phyloP scores from a whole-genome alignment of 2,329 filamentous ascomycete species.

The Aaosphaeria arxii region DNA sequence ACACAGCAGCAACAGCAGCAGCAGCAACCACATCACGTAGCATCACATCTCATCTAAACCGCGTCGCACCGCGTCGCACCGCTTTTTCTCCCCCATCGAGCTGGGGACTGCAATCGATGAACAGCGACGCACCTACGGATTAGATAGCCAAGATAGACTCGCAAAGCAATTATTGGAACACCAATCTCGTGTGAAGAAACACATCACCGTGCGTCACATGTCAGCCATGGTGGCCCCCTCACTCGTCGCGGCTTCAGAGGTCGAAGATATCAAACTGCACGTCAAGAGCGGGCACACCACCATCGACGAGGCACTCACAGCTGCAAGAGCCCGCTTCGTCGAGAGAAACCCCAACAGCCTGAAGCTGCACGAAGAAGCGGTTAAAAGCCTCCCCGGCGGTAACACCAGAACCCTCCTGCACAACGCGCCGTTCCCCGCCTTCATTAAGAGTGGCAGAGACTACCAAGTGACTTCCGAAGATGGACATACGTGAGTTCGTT shows the following conservation, averaged over 20 bases:
- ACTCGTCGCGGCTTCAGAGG: conserved; percentile 1
- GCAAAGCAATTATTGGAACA: too few species aligned
- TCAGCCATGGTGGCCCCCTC: conserved; percentile 10
- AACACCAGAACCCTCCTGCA: conserved; percentile 38
- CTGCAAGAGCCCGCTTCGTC: conserved; percentile 14
- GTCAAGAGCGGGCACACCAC: conserved; percentile 8
- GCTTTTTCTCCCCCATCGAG: too few species aligned
- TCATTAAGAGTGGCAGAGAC: conserved; percentile 24
- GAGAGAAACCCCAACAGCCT: conserved; percentile 18
- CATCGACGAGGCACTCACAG: conserved; percentile 12
- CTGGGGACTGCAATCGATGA: too few species aligned
- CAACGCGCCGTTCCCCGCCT: conserved; percentile 37
- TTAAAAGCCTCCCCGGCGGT: conserved; percentile 32
- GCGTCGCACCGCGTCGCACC: too few species aligned
- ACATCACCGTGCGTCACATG: too few species aligned
- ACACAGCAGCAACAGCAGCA: too few species aligned
- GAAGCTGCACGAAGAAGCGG: conserved; percentile 26
- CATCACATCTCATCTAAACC: too few species aligned
- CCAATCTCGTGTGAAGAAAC: too few species aligned
- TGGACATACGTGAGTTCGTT: conserved; percentile 15
- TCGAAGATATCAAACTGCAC: conserved; percentile 7
- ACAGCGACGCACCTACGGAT: too few species aligned
- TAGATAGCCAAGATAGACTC: too few species aligned
- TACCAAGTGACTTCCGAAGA: conserved; percentile 29
- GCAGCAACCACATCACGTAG: too few species aligned